phyloP scores from a whole-genome alignment of 306 rosid species.

The Datisca glomerata region DNA sequence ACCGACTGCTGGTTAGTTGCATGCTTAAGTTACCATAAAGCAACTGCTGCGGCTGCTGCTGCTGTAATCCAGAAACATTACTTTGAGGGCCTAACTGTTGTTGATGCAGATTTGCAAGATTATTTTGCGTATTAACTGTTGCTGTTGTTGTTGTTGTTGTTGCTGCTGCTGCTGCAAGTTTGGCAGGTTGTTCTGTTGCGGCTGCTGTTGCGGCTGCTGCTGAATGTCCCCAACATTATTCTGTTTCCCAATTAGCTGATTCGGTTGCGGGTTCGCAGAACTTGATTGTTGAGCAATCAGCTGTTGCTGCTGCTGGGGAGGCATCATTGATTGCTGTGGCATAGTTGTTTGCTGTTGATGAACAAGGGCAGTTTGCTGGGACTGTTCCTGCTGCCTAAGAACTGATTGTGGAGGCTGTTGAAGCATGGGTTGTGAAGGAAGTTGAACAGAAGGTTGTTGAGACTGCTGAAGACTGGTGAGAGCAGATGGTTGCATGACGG shows the following conservation, averaged over 20 bases:
- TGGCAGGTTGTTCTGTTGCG: conserved; percentile 61
- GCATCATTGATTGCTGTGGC: conserved; percentile 43
- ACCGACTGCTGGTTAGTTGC: conserved; percentile 60
- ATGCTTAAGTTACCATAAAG: conserved; percentile 62
- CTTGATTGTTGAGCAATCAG: conserved; percentile 56
- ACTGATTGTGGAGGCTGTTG: conserved; percentile 72
- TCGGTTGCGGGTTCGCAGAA: conserved; percentile 50
- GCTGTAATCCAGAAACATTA: conserved; percentile 56
- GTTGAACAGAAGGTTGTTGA: conserved; percentile 63
- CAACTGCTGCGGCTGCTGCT: conserved; percentile 38
- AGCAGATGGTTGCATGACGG: conserved; percentile 43
- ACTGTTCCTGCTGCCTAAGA: conserved; percentile 71
- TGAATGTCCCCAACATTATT: conserved; percentile 68
- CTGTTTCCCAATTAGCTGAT: conserved; percentile 52
- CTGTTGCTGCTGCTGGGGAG: conserved; percentile 55
- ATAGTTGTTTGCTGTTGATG: conserved; percentile 53
- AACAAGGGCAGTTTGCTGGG: conserved; percentile 44
- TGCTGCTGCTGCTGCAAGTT: conserved; percentile 26
- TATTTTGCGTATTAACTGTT: conserved; percentile 59
- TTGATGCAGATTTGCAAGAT: conserved; percentile 58
- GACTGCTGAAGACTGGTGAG: conserved; percentile 59
- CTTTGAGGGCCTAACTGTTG: conserved; percentile 61
- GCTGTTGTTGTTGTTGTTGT: conserved; percentile 48
- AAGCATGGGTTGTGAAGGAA: conserved; percentile 51
- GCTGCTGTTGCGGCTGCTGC: conserved; percentile 33